Conservation (phyloP, 2,329 filamentous ascomycete genomes). For the Talaromyces islandicus region DNA sequence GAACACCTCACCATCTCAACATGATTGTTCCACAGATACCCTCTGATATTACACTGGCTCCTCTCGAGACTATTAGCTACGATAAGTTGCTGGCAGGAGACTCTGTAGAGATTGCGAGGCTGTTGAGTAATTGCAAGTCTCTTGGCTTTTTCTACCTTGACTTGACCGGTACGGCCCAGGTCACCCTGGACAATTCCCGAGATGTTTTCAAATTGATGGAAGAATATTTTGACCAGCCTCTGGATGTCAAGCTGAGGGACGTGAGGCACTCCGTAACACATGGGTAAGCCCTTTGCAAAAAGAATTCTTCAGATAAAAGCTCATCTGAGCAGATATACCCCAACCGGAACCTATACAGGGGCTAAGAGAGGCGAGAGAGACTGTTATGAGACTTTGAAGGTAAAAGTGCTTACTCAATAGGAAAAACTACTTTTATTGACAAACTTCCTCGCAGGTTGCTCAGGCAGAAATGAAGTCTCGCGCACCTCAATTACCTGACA, state of each 20-base stretch:
- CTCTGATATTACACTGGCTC: background rate
- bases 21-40: background rate
- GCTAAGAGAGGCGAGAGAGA: slow-evolving; percentile 1
- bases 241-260: background rate
- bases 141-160: slow-evolving; percentile 5
- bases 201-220: background rate
- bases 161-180: background rate
- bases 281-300: background rate
- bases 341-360: slow-evolving; percentile 5
- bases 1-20: background rate
- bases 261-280: background rate
- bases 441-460: background rate
- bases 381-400: slow-evolving; percentile 4
- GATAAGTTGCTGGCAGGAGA: background rate
- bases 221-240: slow-evolving; percentile 3
- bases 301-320: background rate
- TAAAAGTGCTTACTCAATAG: background rate
- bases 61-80: background rate
- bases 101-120: background rate
- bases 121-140: background rate
- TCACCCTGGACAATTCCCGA: background rate
- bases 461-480: background rate
- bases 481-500: background rate
- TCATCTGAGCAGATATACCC: slow-evolving; percentile 2
- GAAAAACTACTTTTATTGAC: background rate